Percentiles rank a stretch among this genome's conserved stretches.
phyloP scores from a whole-genome alignment of 1,139 yeast genomes.

The Candida pseudoviswanathii region DNA sequence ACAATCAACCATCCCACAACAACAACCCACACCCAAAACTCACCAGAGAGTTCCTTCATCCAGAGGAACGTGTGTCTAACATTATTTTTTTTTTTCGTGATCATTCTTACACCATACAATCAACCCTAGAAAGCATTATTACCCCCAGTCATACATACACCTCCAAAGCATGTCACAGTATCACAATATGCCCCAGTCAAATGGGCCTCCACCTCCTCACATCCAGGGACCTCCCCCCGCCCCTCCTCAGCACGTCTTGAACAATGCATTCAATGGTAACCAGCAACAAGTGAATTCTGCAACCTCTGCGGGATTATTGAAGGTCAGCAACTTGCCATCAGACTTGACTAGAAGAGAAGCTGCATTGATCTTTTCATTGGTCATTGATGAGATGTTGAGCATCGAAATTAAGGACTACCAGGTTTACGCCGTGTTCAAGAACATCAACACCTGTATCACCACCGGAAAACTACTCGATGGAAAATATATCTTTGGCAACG shows the following conservation, averaged over 20 bases:
- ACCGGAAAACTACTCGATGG: conserved; percentile 72
- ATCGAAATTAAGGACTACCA: conserved; percentile 57
- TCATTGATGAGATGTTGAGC: conserved; percentile 63
- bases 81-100: background rate
- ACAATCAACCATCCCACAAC: background rate
- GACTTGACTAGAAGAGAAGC: conserved; percentile 81
- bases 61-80: background rate
- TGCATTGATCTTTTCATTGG: conserved; percentile 74
- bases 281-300: conserved; percentile 6
- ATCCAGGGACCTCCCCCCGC: conserved; percentile 10
- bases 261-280: conserved; percentile 4
- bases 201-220: conserved; percentile 14
- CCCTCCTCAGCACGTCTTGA: conserved; percentile 3
- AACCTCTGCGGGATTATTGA: conserved; percentile 13
- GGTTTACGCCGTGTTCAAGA: conserved; percentile 66
- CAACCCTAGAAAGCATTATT: background rate
- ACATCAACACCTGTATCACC: conserved; percentile 64
- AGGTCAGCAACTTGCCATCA: conserved; percentile 50
- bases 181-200: conserved; percentile 19
- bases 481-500: conserved; percentile 64
- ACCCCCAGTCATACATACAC: background rate
- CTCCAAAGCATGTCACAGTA: conserved; percentile 18
- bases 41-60: background rate
- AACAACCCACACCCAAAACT: background rate
- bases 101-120: background rate